Percentiles rank a stretch among this genome's conserved stretches.
These are phyloP conservation scores for Agarophyton chilense DNA, from an alignment of 23 red algal genomes.

Conservation along the genomic window DNA sequence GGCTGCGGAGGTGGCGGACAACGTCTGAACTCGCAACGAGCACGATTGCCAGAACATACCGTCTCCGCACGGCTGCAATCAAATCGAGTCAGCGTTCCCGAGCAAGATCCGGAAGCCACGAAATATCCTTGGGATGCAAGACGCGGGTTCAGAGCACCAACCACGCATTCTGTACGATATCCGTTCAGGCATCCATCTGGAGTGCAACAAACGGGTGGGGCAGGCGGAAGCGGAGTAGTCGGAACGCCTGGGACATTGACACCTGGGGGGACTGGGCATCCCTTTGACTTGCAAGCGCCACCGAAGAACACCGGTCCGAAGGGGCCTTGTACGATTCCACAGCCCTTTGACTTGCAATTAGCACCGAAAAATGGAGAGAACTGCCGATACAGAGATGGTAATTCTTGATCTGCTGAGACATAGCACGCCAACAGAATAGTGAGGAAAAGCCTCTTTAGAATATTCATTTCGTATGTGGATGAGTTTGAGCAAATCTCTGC, in stretches of 20 bases:
- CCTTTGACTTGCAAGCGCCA: conserved; percentile 29
- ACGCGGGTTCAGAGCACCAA: conserved; percentile 11
- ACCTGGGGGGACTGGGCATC: conserved; percentile 30
- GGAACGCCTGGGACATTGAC: conserved; percentile 4
- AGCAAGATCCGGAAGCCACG: conserved; percentile 18
- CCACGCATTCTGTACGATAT: conserved; percentile 9
- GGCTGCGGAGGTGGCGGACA: not conserved
- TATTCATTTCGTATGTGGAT: not conserved
- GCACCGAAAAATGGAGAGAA: conserved; percentile 15
- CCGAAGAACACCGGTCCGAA: conserved; percentile 37
- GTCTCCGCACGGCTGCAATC: conserved; percentile 21
- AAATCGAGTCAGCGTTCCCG: not conserved
- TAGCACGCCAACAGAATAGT: not conserved
- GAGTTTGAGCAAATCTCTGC: not conserved
- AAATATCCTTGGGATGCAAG: conserved; percentile 16
- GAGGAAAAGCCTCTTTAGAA: not conserved
- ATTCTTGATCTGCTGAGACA: not conserved
- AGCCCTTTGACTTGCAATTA: conserved; percentile 26
- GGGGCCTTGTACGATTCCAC: conserved; percentile 17
- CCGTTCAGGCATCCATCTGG: conserved; percentile 33
- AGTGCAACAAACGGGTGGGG: conserved; percentile 24
- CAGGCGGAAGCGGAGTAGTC: conserved; percentile 11
- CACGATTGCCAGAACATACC: conserved; percentile 28
- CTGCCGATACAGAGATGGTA: not conserved
- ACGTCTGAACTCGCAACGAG: not conserved